phyloP scores from a whole-genome alignment of 179 eudicot genomes.

The Heliamphora pulchella region DNA sequence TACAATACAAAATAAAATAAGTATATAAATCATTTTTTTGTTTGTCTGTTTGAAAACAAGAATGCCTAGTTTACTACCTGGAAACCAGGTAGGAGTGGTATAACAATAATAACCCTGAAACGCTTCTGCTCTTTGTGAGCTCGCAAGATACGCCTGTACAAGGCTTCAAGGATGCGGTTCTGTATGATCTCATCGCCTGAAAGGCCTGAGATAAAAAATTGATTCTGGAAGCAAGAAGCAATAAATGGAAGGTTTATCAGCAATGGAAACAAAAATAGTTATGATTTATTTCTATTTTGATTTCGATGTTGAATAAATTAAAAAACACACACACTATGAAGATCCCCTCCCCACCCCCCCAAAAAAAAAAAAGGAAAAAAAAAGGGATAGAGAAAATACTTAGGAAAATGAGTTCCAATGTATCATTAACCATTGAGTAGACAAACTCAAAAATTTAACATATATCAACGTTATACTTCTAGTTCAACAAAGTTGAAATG shows the following conservation, averaged over 20 bases:
- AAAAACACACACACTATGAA: background rate
- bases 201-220: conserved; percentile 97
- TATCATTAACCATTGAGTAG: too few relatives aligned
- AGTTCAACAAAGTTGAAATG: too few relatives aligned
- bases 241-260: conserved; percentile 8
- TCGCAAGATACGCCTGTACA: conserved; percentile 74
- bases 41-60: too few relatives aligned
- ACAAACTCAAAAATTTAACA: too few relatives aligned
- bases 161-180: conserved; percentile 77
- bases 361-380: too few relatives aligned
- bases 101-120: conserved; percentile 81
- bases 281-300: background rate
- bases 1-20: conserved; percentile 7
- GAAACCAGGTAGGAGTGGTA: conserved; percentile 93
- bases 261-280: background rate
- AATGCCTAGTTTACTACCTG: conserved; percentile 46
- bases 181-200: conserved; percentile 79
- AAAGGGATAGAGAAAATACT: too few relatives aligned
- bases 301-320: background rate
- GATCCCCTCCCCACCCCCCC: background rate
- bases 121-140: conserved; percentile 74
- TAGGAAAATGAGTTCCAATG: too few relatives aligned
- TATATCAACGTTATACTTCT: too few relatives aligned
- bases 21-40: background rate
- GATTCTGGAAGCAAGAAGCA: conserved; percentile 56